Conservation (phyloP, 371 early-diverging fungal species). For the Haplosporangium sp. region DNA sequence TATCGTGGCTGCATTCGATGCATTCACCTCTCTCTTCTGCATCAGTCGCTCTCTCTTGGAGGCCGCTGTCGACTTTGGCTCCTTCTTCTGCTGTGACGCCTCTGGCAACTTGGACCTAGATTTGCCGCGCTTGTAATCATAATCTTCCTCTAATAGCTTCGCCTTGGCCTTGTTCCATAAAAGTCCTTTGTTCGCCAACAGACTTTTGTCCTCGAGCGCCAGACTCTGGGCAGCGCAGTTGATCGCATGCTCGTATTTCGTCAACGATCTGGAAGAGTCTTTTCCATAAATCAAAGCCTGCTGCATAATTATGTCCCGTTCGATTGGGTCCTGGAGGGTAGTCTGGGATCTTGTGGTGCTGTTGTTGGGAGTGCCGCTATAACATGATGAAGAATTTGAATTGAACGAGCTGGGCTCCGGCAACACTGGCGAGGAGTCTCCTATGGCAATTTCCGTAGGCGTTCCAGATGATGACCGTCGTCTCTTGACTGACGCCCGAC, state of each 20-base stretch:
- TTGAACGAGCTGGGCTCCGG: slow-evolving; percentile 42
- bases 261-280: slow-evolving; percentile 58
- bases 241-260: slow-evolving; percentile 68
- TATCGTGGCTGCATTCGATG: slow-evolving; percentile 57
- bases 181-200: slow-evolving; percentile 61
- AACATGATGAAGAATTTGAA: slow-evolving; percentile 37
- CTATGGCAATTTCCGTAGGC: slow-evolving; percentile 11
- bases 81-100: slow-evolving; percentile 39
- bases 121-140: slow-evolving; percentile 68
- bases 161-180: slow-evolving; percentile 68
- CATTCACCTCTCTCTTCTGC: slow-evolving; percentile 60
- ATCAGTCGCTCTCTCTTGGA: slow-evolving; percentile 38
- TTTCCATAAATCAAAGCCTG: slow-evolving; percentile 72
- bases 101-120: slow-evolving; percentile 68
- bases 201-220: slow-evolving; percentile 61
- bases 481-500: slow-evolving; percentile 19
- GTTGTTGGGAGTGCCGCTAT: slow-evolving; percentile 29
- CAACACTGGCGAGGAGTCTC: slow-evolving; percentile 24
- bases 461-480: slow-evolving; percentile 35
- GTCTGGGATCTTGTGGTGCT: slow-evolving; percentile 3
- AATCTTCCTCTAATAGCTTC: slow-evolving; percentile 63
- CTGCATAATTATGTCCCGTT: slow-evolving; percentile 58
- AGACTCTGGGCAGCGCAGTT: slow-evolving; percentile 63
- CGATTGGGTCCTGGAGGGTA: slow-evolving; percentile 19
- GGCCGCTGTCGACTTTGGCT: slow-evolving; percentile 13